These are phyloP conservation scores for Trebouxia gelatinosa DNA, from an alignment of 163 green algal species.

Conservation along the genomic window DNA sequence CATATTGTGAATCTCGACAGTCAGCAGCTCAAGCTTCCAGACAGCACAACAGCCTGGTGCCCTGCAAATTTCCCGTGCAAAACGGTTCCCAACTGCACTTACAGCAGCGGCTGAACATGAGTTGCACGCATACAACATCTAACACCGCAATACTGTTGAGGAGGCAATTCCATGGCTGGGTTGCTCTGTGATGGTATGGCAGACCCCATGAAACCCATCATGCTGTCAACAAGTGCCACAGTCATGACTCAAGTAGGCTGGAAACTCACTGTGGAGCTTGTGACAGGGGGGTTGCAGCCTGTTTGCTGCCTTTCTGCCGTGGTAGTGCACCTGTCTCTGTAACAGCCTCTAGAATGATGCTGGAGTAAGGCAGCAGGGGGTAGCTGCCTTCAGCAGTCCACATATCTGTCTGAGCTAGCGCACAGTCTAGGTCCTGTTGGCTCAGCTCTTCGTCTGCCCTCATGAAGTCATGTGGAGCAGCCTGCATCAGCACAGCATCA, in stretches of 20 bases:
- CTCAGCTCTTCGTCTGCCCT: conserved; percentile 63
- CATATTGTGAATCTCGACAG: neutral
- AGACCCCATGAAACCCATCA: too few relatives aligned
- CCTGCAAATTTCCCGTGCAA: too few relatives aligned
- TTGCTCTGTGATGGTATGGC: neutral
- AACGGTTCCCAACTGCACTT: too few relatives aligned
- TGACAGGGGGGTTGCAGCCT: neutral
- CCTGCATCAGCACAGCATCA: conserved; percentile 13
- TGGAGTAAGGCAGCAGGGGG: conserved; percentile 80
- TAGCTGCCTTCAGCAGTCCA: conserved; percentile 70
- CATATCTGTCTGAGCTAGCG: conserved; percentile 45
- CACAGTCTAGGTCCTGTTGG: conserved; percentile 47
- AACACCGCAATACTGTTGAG: neutral
- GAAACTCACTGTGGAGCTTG: neutral
- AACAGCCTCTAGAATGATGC: conserved; percentile 69
- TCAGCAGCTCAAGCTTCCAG: too few relatives aligned
- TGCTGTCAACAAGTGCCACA: too few relatives aligned
- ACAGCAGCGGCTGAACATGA: too few relatives aligned
- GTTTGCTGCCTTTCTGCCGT: neutral
- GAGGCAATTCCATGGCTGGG: neutral
- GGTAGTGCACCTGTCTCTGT: conserved; percentile 13
- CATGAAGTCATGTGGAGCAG: conserved; percentile 78
- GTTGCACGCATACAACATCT: too few relatives aligned
- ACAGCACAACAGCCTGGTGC: too few relatives aligned
- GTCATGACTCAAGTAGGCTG: neutral